Conservation (phyloP, 495 filamentous ascomycete species). For the Trichoderma erinaceum region DNA sequence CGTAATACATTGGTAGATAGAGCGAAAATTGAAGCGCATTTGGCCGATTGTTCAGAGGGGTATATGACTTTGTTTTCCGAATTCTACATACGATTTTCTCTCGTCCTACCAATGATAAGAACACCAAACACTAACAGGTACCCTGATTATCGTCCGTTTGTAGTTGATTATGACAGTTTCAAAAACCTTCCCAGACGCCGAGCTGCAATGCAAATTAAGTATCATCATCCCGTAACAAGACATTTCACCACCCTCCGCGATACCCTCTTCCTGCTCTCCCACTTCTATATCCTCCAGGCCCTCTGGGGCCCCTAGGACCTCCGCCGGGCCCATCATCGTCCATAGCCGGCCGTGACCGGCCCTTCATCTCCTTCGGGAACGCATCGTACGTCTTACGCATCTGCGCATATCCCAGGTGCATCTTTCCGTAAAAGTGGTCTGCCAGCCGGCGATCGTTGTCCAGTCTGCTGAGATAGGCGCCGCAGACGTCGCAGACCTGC, state of each 20-base stretch:
- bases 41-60: not conserved
- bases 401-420: slow-evolving; percentile 96
- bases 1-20: not conserved
- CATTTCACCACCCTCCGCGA: slow-evolving; percentile 30
- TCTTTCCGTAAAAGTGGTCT: slow-evolving; percentile 98
- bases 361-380: slow-evolving; percentile 73
- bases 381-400: slow-evolving; percentile 88
- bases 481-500: slow-evolving; percentile 96
- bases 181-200: slow-evolving; percentile 7
- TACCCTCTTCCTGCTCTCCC: slow-evolving; percentile 41
- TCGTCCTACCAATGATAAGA: not conserved
- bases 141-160: slow-evolving; percentile 1
- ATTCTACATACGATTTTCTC: slow-evolving; percentile 7
- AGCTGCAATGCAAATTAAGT: slow-evolving; percentile 4
- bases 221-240: not conserved
- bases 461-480: slow-evolving; percentile 78
- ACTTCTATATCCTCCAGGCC: slow-evolving; percentile 35
- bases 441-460: slow-evolving; percentile 92
- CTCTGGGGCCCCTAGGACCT: slow-evolving; percentile 35
- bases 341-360: slow-evolving; percentile 39
- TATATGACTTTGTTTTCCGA: not conserved
- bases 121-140: not conserved
- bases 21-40: not conserved
- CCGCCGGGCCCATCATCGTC: slow-evolving; percentile 46
- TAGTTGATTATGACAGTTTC: not conserved